Base-by-base conservation (phyloP, 2,329 filamentous ascomycete genomes). In the Leptographium wingfieldii region DNA sequence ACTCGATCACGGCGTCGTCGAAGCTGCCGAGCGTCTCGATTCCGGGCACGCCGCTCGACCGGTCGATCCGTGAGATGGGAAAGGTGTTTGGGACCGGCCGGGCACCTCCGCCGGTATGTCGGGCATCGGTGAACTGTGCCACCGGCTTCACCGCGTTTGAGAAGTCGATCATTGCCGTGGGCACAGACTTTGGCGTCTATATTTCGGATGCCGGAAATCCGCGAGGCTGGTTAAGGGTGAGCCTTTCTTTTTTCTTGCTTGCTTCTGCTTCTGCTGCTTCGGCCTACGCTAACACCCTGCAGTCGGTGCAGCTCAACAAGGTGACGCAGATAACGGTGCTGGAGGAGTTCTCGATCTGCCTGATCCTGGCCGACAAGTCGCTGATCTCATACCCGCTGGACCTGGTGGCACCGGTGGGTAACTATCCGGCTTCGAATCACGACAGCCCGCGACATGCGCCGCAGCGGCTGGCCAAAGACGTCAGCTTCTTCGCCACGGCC, bases 331-430 rank as follows among this genome's bases (percentile, higher is more conserved):
- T 99, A 55, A 87, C 94, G 0, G 89, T 99, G 0, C 82, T 99
- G 7, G 95, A 99, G 69, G 94, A 97, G 65, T 97, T 97, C 71
- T 94, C 90, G 52, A 79, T 97, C 16, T 94, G 95, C 71, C 78
- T 99, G 33, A 80, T 99, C 62, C 91, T 97, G 64, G 85, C 92
- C 0, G 94, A 99, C 72, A 92, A 92, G 70, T 87, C 88, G 16
- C 78, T 99, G 31, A 90, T 96, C 64, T 92, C 92, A 2, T 96
- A 96, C 70, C 92, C 96, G 59, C 81, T 99, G 51, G 95, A 99
- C 68, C 84, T 90, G 7, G 82, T 99, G 56, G 82, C 80, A 58
- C 85, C 80, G 0, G 75, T 79, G n/a, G 81, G 80, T 2, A 83
- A 79, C 66, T 85, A 80, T 66, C 79, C 84, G 10, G 77, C 82